Conservation (phyloP, 2,329 filamentous ascomycete species). For the Neophaeococcomyces mojaviensis region DNA sequence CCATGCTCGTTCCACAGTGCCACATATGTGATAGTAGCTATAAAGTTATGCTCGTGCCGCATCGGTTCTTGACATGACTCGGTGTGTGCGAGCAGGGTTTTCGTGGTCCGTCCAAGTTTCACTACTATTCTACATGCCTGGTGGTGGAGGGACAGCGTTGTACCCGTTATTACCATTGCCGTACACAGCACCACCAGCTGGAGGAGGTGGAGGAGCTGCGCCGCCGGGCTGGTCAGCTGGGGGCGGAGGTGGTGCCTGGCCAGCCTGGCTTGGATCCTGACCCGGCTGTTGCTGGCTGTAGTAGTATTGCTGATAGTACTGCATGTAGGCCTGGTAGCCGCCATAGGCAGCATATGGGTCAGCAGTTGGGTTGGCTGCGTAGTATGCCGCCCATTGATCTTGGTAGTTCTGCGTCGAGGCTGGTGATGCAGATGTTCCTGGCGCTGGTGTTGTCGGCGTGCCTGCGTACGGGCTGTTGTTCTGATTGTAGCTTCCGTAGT, state of each 20-base stretch:
- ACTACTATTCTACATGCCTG: constrained; percentile 5
- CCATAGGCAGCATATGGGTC: constrained; percentile 10
- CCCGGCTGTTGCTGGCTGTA: constrained; percentile 6
- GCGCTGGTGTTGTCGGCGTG: constrained; percentile 25
- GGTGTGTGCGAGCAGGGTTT: too few relatives aligned
- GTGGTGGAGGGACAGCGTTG: constrained; percentile 9
- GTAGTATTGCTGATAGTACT: constrained; percentile 7
- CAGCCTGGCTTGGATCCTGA: constrained; percentile 2
- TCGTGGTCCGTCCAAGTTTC: too few relatives aligned
- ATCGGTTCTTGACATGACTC: too few relatives aligned
- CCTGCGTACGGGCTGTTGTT: constrained; percentile 18
- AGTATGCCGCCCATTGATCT: constrained; percentile 8
- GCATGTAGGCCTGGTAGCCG: constrained; percentile 9
- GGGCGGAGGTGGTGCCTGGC: constrained; percentile 4
- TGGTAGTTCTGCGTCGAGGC: constrained; percentile 33
- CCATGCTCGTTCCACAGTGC: too few relatives aligned
- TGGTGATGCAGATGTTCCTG: constrained; percentile 40
- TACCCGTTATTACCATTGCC: constrained; percentile 24
- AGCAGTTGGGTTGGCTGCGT: constrained; percentile 7
- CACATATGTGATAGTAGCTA: too few relatives aligned
- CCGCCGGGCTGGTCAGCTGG: constrained; percentile 21
- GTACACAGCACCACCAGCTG: constrained; percentile 24
- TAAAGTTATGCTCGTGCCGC: too few relatives aligned
- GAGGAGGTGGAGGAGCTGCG: constrained; percentile 34
- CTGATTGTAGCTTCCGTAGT: constrained; percentile 5